Conservation (phyloP, 2,329 filamentous ascomycete species). For the Exophiala phaeomuriformis region DNA sequence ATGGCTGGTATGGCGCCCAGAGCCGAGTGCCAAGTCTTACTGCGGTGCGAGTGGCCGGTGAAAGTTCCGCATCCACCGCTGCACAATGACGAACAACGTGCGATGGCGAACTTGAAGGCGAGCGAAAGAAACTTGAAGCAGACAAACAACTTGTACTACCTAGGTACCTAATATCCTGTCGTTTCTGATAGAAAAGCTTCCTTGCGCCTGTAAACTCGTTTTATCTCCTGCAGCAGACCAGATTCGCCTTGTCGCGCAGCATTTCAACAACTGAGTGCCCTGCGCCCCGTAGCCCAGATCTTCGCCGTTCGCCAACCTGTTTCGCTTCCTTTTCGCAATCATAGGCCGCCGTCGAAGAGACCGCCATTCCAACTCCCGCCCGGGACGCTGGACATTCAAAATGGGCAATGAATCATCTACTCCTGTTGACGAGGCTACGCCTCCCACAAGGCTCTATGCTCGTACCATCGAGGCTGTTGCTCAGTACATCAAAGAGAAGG, state of each 20-base stretch:
- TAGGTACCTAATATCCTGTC: too few species aligned
- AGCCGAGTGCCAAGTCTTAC: background rate
- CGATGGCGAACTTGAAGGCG: background rate
- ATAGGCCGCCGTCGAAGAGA: conserved; percentile 47
- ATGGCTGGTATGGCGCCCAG: background rate
- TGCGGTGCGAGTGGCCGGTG: background rate
- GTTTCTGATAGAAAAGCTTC: background rate
- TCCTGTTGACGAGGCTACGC: conserved; percentile 56
- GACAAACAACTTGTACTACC: background rate
- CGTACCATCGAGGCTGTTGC: conserved; percentile 69
- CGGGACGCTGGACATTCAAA: conserved; percentile 36
- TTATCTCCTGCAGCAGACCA: too few species aligned
- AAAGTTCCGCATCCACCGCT: background rate
- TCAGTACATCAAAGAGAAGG: conserved; percentile 66
- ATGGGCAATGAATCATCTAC: conserved; percentile 85
- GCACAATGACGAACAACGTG: background rate
- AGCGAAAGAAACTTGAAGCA: background rate
- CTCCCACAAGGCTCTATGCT: conserved; percentile 57
- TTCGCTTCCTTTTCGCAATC: conserved; percentile 25
- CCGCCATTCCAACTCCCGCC: conserved; percentile 35
- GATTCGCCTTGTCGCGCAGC: too few species aligned
- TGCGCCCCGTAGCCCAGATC: background rate
- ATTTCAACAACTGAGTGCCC: too few species aligned
- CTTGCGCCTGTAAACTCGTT: background rate
- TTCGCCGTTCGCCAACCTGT: conserved; percentile 12